Percentiles rank a stretch among this genome's conserved stretches.
phyloP scores from a whole-genome alignment of 2,329 filamentous ascomycete species.

The Penicillium italicum region DNA sequence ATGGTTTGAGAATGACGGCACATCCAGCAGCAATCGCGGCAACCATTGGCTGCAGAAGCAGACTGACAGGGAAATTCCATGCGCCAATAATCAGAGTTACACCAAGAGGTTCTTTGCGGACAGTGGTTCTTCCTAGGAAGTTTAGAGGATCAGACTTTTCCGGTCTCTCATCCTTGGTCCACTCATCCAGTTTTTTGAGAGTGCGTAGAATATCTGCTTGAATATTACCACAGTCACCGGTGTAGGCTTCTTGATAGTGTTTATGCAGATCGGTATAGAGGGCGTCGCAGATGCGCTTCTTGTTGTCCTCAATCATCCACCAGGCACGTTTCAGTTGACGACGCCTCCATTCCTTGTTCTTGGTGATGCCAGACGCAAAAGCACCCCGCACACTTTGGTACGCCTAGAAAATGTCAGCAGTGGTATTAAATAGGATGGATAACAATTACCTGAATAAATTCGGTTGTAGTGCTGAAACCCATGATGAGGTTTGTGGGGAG shows the following conservation, averaged over 20 bases:
- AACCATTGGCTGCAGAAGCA: constrained; percentile 40
- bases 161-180: constrained; percentile 38
- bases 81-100: constrained; percentile 46
- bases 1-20: constrained; percentile 46
- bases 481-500: constrained; percentile 2
- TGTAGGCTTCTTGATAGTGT: constrained; percentile 16
- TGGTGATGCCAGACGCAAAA: constrained; percentile 16
- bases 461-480: constrained; percentile 13
- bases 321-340: constrained; percentile 19
- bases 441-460: constrained; percentile 15
- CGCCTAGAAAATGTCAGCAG: constrained; percentile 8
- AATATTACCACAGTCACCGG: constrained; percentile 13
- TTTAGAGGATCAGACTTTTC: constrained; percentile 28
- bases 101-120: constrained; percentile 46
- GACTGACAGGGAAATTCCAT: constrained; percentile 48
- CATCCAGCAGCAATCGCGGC: constrained; percentile 46
- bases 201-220: constrained; percentile 39
- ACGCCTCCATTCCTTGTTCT: constrained; percentile 16
- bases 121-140: constrained; percentile 28
- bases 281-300: constrained; percentile 13
- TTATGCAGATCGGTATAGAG: constrained; percentile 17
- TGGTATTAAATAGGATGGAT: not conserved
- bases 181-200: constrained; percentile 41
- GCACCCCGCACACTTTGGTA: constrained; percentile 11
- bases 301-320: constrained; percentile 24